Conservation (phyloP, 345 rosid species). For the Rubroshorea leprosula region DNA sequence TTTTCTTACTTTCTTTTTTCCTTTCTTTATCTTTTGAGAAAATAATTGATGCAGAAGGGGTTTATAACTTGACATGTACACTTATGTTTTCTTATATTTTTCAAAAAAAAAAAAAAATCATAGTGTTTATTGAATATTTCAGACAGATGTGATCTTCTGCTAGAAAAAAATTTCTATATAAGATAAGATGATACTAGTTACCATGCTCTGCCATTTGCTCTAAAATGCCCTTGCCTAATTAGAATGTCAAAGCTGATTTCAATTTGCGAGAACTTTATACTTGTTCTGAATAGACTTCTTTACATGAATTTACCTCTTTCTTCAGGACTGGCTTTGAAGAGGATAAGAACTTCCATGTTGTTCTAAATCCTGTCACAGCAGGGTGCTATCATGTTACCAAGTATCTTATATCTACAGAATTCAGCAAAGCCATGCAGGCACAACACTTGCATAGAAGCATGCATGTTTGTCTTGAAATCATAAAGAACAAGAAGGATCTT, state of each 20-base stretch:
- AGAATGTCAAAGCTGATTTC: background rate
- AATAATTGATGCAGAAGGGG: background rate
- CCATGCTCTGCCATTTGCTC: background rate
- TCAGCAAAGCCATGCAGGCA: constrained; percentile 99
- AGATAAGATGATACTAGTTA: constrained; percentile 1
- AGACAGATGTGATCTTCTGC: background rate
- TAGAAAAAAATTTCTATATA: background rate
- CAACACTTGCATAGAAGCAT: constrained; percentile 97
- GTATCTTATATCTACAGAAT: constrained; percentile 98
- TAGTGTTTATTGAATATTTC: too few species aligned
- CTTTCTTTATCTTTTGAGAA: background rate
- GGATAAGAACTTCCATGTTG: constrained; percentile 98
- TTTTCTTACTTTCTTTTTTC: background rate
- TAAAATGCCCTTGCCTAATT: background rate
- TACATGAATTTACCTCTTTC: constrained; percentile 17
- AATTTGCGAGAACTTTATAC: background rate
- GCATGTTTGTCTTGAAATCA: constrained; percentile 96
- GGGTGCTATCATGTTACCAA: constrained; percentile 98
- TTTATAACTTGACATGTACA: background rate
- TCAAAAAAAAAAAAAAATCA: background rate
- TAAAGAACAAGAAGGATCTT: constrained; percentile 98
- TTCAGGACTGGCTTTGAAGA: constrained; percentile 99
- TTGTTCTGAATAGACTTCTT: background rate
- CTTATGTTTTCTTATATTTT: background rate
- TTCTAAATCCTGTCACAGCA: constrained; percentile 86